Conservation (phyloP, 768 basidiomycete genomes). For the Rhizopogon roseolus region DNA sequence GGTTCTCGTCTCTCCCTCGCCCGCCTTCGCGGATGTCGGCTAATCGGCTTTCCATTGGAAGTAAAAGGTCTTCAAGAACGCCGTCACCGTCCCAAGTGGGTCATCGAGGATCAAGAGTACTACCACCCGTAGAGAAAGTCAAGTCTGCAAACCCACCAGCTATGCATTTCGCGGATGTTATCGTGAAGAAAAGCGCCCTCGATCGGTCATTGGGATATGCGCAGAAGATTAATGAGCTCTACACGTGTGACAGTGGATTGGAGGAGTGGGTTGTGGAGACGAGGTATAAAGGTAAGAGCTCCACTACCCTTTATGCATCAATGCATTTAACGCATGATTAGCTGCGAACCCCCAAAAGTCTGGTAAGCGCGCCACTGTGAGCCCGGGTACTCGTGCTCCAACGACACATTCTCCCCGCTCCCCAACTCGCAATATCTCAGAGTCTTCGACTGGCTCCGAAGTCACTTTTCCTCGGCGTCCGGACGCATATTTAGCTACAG, state of each 20-base stretch:
- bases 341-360: slow-evolving; percentile 17
- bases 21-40: slow-evolving; percentile 57
- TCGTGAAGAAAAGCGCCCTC: slow-evolving; percentile 44
- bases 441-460: slow-evolving; percentile 69
- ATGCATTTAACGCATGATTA: slow-evolving; percentile 7
- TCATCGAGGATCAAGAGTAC: slow-evolving; percentile 22
- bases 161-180: slow-evolving; percentile 67
- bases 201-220: slow-evolving; percentile 76
- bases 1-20: slow-evolving; percentile 56
- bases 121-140: slow-evolving; percentile 22
- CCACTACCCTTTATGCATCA: neutral
- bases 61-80: slow-evolving; percentile 18
- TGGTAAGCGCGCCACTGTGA: slow-evolving; percentile 23
- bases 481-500: slow-evolving; percentile 77
- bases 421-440: slow-evolving; percentile 64
- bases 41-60: slow-evolving; percentile 15
- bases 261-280: slow-evolving; percentile 67
- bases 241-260: slow-evolving; percentile 70
- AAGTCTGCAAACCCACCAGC: slow-evolving; percentile 52
- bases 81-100: slow-evolving; percentile 26
- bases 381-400: slow-evolving; percentile 19
- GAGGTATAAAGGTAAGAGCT: slow-evolving; percentile 45
- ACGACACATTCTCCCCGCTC: slow-evolving; percentile 40
- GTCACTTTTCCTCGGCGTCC: slow-evolving; percentile 74
- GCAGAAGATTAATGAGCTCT: slow-evolving; percentile 79